Base-by-base conservation (phyloP, 441 rosid species). In the Metrosideros polymorpha region DNA sequence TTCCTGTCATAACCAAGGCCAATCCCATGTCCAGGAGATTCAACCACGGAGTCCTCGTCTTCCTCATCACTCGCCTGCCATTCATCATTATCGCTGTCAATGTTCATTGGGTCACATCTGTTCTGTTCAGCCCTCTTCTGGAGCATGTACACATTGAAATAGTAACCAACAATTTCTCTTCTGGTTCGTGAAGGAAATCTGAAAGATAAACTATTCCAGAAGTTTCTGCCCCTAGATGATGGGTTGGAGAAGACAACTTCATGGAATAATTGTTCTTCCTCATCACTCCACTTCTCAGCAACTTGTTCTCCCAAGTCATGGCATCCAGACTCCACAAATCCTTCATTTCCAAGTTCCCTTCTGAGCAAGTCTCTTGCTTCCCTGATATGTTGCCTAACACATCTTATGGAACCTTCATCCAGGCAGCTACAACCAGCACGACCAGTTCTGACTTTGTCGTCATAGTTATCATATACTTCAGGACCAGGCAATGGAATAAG, bases 21-120 rank as follows among this genome's bases (percentile, higher is more conserved):
- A 76, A 51, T 87, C 86, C 87, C 91, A 86, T 87, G 88, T 84
- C 86, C 82, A 87, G 88, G 89, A 82, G 91, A 94, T 85, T 93
- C 93, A 4, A 90, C 86, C 25, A 83, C 91, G 88, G 92, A 86
- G 87, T 90, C 87, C 49, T 88, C 91, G 47, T 88, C 90, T 12
- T 90, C 93, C 63, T 85, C 91, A 54, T 89, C 87, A 82, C 87
- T 90, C 39, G 53, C 88, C 75, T 88, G 90, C 96, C 94, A 93
- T 85, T 93, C 95, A 61, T 94, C 96, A 87, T 94, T 92, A 86
- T 94, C 96, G 32, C 96, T 94, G 87, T 94, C 96, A 56, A 90
- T 55, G 56, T 91, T 89, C 66, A 89, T 57, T 43, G 85, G 92
- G 85, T 79, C 89, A 61, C 89, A 88, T 49, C 93, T 91, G 79